These are phyloP conservation scores for Periconia macrospinosa DNA, from an alignment of 2,329 filamentous ascomycete genomes.

Conservation along the genomic window DNA sequence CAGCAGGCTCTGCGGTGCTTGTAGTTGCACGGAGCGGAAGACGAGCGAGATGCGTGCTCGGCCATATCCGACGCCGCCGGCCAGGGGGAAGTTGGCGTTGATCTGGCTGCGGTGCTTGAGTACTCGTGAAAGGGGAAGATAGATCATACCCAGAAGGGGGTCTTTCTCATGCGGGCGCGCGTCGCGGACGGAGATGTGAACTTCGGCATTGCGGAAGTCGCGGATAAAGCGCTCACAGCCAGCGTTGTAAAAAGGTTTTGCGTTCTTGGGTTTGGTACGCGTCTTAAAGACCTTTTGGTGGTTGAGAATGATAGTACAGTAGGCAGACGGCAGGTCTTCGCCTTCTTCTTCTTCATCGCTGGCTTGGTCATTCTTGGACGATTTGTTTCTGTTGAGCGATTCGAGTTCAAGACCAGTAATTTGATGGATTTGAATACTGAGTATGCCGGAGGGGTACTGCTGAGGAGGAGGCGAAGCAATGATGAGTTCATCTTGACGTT, in stretches of 20 bases:
- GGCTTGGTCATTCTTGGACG: conserved; percentile 52
- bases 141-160: conserved; percentile 69
- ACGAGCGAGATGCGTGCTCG: conserved; percentile 70
- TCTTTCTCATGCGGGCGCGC: conserved; percentile 70
- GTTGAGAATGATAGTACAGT: conserved; percentile 74
- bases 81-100: conserved; percentile 66
- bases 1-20: conserved; percentile 59
- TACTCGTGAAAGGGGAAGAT: conserved; percentile 64
- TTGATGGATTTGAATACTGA: conserved; percentile 73
- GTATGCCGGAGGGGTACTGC: conserved; percentile 65
- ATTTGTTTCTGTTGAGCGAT: conserved; percentile 57
- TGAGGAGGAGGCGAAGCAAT: conserved; percentile 67
- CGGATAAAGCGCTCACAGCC: conserved; percentile 72
- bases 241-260: conserved; percentile 78
- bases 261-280: conserved; percentile 75
- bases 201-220: conserved; percentile 68
- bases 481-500: conserved; percentile 62
- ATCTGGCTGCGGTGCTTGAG: conserved; percentile 67
- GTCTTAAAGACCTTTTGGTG: conserved; percentile 71
- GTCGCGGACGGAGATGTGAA: conserved; percentile 70
- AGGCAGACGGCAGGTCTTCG: conserved; percentile 68
- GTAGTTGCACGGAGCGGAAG: conserved; percentile 69
- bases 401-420: conserved; percentile 69
- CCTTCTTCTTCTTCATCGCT: conserved; percentile 63
- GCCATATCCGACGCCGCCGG: conserved; percentile 73